Evolutionary conservation across 768 basidiomycete species (phyloP), one percentile per base, ranked within the genome.

Genomic region (Panellus pusillus): DNA sequence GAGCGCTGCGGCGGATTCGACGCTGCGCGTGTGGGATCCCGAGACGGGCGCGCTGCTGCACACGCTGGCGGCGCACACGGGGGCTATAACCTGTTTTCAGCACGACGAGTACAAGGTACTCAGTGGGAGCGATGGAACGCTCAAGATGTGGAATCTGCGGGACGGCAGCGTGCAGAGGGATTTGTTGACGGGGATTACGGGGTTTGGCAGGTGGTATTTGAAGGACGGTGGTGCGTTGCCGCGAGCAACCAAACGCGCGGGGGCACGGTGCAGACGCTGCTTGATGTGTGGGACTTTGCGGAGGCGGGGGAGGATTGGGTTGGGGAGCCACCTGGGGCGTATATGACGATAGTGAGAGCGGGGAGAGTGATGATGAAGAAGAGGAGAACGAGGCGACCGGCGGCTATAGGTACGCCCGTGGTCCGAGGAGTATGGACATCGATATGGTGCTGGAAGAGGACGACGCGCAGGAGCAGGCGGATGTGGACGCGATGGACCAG

Each of bases 21-120:
- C 94, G 0, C 75, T 99, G 8, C 86, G 95, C 8, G 82, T 98
- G 38, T 98, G 96, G 96, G 89, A 98, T 65, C 91, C 94, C 1
- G 83, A 87, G 35, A 83, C 83, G 1, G 92, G 93, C 50, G 84
- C 86, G 53, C 77, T 91, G 28, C 83, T 81, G 36, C 88, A 94
- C 61, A 86, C 87, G 0, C 81, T 99, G 28, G 86, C 87, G 4
- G 93, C 91, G 1, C 96, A 98, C 68, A 89, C 89, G 6, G 96
- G 95, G 18, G 94, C 96, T n/a, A 98, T 99, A 61, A 98, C 97
- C 15, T 99, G 96, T 73, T 98, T 98, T 79, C 93, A 96, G 70
- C 94, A 97, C 61, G 96, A 98, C 68, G 95, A 98, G 68, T 93
- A 91, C 77, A 98, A 97, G 67, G 92, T 98, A 41, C 79, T 99